Conservation (phyloP, 2,329 filamentous ascomycete species). For the Xylariaceae sp. region DNA sequence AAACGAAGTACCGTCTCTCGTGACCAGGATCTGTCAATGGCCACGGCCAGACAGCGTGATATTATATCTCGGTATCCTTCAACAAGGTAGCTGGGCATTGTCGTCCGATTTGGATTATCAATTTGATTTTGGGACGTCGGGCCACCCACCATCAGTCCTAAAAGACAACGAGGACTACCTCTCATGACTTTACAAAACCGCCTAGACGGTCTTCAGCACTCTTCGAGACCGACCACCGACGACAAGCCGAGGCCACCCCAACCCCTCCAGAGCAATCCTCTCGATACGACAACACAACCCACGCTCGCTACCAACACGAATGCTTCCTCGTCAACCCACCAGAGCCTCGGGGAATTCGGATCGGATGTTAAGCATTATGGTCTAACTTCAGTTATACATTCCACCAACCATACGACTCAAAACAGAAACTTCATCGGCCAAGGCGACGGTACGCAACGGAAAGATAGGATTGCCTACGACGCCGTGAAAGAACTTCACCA, state of each 20-base stretch:
- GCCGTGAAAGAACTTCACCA: conserved; percentile 17
- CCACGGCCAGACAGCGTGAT: conserved; percentile 24
- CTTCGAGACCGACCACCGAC: conserved; percentile 17
- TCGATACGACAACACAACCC: conserved; percentile 20
- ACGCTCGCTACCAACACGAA: conserved; percentile 22
- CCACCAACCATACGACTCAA: conserved; percentile 18
- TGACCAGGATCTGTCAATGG: conserved; percentile 30
- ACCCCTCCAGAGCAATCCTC: conserved; percentile 18
- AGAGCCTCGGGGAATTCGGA: conserved; percentile 24
- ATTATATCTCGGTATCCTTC: conserved; percentile 20
- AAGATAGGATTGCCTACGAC: conserved; percentile 10
- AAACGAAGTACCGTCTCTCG: no score
- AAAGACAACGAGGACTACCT: conserved; percentile 13
- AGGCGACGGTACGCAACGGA: conserved; percentile 15
- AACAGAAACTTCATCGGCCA: conserved; percentile 13
- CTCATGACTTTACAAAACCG: conserved; percentile 31
- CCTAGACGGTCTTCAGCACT: conserved; percentile 22
- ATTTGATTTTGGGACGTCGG: conserved; percentile 20
- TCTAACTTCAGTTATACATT: conserved; percentile 24
- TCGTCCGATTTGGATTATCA: conserved; percentile 20
- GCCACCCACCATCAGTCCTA: conserved; percentile 12
- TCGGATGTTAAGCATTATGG: conserved; percentile 29
- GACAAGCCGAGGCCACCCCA: conserved; percentile 22
- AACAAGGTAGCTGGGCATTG: conserved; percentile 22
- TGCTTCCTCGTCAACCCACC: conserved; percentile 19